Conservation (phyloP, 1,139 yeast genomes). For the Ogataea hybrid region DNA sequence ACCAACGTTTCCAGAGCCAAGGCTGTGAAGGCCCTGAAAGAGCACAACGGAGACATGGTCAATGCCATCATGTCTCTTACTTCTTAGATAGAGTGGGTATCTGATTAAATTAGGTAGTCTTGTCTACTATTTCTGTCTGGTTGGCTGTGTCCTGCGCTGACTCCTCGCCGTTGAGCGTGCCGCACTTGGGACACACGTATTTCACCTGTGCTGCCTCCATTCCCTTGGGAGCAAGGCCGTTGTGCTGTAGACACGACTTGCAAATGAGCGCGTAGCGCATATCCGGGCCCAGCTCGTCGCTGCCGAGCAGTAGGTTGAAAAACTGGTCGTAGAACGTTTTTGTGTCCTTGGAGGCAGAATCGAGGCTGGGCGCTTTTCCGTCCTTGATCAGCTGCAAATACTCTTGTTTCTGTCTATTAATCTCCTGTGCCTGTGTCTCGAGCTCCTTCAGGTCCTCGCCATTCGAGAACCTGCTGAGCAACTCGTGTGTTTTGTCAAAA, state of each 20-base stretch:
- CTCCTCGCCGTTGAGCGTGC: slow-evolving; percentile 48
- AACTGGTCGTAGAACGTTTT: slow-evolving; percentile 38
- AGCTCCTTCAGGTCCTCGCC: slow-evolving; percentile 35
- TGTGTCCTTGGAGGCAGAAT: slow-evolving; percentile 10
- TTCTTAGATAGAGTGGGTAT: slow-evolving; percentile 9
- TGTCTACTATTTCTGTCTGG: neutral
- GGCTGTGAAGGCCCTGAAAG: slow-evolving; percentile 88
- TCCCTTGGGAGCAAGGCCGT: slow-evolving; percentile 83
- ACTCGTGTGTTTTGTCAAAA: slow-evolving; percentile 71
- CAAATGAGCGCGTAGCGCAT: slow-evolving; percentile 76
- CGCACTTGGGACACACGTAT: slow-evolving; percentile 77
- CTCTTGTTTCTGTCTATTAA: slow-evolving; percentile 28
- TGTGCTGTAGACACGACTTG: slow-evolving; percentile 59
- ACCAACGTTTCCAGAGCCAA: slow-evolving; percentile 83
- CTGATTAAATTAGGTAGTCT: slow-evolving; percentile 3
- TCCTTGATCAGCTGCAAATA: slow-evolving; percentile 28
- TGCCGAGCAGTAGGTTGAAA: slow-evolving; percentile 61
- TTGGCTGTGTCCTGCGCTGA: slow-evolving; percentile 2
- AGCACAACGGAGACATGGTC: slow-evolving; percentile 91
- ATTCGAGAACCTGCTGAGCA: slow-evolving; percentile 62
- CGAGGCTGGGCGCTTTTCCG: slow-evolving; percentile 21
- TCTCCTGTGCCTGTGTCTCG: slow-evolving; percentile 29
- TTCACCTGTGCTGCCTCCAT: slow-evolving; percentile 50
- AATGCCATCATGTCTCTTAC: slow-evolving; percentile 93
- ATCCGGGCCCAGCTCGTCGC: slow-evolving; percentile 63